phyloP scores from a whole-genome alignment of 176 grass and related monocot genomes.

The Avena eriantha region DNA sequence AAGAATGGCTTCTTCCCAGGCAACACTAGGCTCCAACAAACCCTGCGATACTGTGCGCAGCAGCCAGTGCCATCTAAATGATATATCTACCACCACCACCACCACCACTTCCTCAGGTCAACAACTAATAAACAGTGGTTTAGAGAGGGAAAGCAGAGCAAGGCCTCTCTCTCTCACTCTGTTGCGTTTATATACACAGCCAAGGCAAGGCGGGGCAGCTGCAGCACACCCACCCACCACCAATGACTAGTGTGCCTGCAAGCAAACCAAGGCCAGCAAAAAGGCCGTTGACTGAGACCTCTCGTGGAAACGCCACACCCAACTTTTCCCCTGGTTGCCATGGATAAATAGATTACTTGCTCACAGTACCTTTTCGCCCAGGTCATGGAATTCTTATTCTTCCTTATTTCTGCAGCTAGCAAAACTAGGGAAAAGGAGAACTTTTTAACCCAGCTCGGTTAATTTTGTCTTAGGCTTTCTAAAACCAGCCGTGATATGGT shows the following conservation, averaged over 20 bases:
- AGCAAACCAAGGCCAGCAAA: conserved; percentile 18
- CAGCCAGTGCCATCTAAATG: conserved; percentile 33
- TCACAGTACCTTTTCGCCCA: conserved; percentile 51
- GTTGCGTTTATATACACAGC: conserved; percentile 50
- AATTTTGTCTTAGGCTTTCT: conserved; percentile 57
- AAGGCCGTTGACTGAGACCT: conserved; percentile 65
- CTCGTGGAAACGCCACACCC: conserved; percentile 55
- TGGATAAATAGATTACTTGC: conserved; percentile 33
- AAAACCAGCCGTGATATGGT: conserved; percentile 28
- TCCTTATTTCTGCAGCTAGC: conserved; percentile 30
- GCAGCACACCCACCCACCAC: conserved; percentile 36
- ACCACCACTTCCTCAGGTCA: conserved; percentile 39
- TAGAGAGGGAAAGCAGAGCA: conserved; percentile 40
- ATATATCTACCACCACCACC: background rate
- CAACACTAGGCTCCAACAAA: conserved; percentile 53
- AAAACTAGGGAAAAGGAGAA: conserved; percentile 49
- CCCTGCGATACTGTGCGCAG: conserved; percentile 15
- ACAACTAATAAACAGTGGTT: conserved; percentile 52
- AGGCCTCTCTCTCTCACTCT: conserved; percentile 4
- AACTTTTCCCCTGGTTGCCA: conserved; percentile 44
- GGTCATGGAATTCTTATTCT: conserved; percentile 24
- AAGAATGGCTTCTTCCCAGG: conserved; percentile 50
- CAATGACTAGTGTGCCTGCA: conserved; percentile 46
- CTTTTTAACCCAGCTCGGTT: conserved; percentile 60
- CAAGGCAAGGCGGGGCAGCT: background rate